These are phyloP conservation scores for Hypoxylon sp. DNA, from an alignment of 2,329 filamentous ascomycete genomes.

Conservation along the genomic window DNA sequence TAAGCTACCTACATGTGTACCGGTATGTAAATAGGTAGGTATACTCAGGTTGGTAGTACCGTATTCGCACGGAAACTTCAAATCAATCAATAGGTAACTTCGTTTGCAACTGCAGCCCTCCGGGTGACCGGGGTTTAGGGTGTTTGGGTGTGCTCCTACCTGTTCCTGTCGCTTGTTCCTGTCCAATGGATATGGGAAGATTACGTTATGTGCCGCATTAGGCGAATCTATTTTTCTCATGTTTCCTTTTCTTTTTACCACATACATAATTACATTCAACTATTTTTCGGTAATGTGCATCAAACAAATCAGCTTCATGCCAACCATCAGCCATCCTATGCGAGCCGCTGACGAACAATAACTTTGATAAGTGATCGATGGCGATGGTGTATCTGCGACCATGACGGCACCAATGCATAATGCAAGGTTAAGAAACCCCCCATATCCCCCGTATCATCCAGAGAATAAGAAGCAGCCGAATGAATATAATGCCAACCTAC, in stretches of 20 bases:
- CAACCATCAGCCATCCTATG: too few relatives aligned
- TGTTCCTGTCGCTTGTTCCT: constrained; percentile 28
- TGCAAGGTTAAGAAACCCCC: constrained; percentile 36
- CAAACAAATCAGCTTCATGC: too few relatives aligned
- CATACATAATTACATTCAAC: too few relatives aligned
- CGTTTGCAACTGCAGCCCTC: neutral
- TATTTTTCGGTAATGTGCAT: too few relatives aligned
- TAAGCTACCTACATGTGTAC: too few relatives aligned
- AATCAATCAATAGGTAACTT: too few relatives aligned
- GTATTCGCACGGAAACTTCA: too few relatives aligned
- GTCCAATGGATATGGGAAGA: constrained; percentile 24
- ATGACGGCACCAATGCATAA: constrained; percentile 36
- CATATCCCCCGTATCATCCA: too few relatives aligned
- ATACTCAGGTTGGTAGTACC: too few relatives aligned
- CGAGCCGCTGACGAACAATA: constrained; percentile 3
- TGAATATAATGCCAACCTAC: too few relatives aligned
- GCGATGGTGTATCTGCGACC: constrained; percentile 17
- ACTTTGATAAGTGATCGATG: neutral
- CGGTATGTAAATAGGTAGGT: neutral
- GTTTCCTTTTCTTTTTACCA: too few relatives aligned
- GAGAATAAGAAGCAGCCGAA: too few relatives aligned
- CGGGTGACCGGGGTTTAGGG: neutral
- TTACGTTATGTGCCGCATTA: constrained; percentile 21
- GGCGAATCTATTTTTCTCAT: constrained; percentile 19
- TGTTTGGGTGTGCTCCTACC: constrained; percentile 14